Conservation (phyloP, 1,284 basidiomycete species). For the Cryptococcus jaspeensis region DNA sequence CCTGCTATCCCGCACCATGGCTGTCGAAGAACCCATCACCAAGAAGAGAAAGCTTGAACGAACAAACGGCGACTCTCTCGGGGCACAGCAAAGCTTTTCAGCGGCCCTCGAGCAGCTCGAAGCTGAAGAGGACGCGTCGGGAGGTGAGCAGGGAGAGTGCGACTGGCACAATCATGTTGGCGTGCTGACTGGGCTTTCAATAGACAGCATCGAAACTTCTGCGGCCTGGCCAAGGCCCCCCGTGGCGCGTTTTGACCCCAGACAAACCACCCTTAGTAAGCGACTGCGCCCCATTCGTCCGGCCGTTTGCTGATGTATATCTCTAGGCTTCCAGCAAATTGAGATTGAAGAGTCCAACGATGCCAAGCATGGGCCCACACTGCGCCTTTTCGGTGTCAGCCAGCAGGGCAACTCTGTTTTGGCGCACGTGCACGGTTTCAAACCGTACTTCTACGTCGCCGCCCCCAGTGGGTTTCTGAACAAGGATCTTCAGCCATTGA, state of each 20-base stretch:
- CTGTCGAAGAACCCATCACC: slow-evolving; percentile 20
- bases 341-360: slow-evolving; percentile 78
- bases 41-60: slow-evolving; percentile 41
- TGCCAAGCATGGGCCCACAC: slow-evolving; percentile 55
- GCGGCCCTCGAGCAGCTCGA: slow-evolving; percentile 74
- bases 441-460: slow-evolving; percentile 87
- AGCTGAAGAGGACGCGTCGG: slow-evolving; percentile 60
- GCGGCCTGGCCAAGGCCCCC: slow-evolving; percentile 74
- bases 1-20: slow-evolving; percentile 8
- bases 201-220: slow-evolving; percentile 52
- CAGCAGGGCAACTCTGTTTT: slow-evolving; percentile 84
- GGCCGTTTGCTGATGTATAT: not conserved
- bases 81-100: slow-evolving; percentile 61
- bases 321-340: slow-evolving; percentile 79
- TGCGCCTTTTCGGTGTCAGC: slow-evolving; percentile 87
- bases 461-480: slow-evolving; percentile 73
- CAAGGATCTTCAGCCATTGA: slow-evolving; percentile 66
- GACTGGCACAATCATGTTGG: not conserved
- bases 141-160: slow-evolving; percentile 19
- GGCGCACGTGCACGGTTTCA: slow-evolving; percentile 72
- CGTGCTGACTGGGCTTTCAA: not conserved
- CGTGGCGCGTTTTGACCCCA: slow-evolving; percentile 60
- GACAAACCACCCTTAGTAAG: slow-evolving; percentile 64
- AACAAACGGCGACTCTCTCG: slow-evolving; percentile 3
- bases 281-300: not conserved